Evolutionary conservation across 352 stramenopile genomes (phyloP).

Genomic region (Peronospora belbahrii): DNA sequence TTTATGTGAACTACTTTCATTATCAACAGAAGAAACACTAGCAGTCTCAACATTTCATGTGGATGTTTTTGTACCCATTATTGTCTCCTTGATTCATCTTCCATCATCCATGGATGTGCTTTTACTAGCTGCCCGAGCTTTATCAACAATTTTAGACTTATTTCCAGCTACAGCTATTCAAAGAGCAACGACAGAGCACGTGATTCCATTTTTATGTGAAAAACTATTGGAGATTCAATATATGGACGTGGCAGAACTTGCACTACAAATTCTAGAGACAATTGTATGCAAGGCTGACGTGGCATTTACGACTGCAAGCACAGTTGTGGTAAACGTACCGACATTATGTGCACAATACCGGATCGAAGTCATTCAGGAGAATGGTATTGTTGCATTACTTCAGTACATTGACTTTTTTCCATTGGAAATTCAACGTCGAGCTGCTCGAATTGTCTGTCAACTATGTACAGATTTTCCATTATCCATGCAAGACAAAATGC

Average conservation of each 20-base stretch:
- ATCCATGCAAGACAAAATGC: constrained; percentile 22
- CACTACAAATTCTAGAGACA: constrained; percentile 57
- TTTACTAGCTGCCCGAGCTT: constrained; percentile 43
- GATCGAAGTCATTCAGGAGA: constrained; percentile 39
- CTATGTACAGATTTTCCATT: constrained; percentile 41
- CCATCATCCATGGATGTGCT: constrained; percentile 56
- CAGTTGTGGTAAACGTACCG: neutral
- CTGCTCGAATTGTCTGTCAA: constrained; percentile 41
- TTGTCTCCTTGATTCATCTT: constrained; percentile 34
- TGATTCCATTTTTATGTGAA: constrained; percentile 53
- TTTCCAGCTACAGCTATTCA: constrained; percentile 35
- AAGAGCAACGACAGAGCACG: constrained; percentile 33
- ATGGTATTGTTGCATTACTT: constrained; percentile 57
- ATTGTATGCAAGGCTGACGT: constrained; percentile 34
- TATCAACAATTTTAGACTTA: constrained; percentile 52
- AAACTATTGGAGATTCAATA: constrained; percentile 78
- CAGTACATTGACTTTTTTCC: constrained; percentile 82
- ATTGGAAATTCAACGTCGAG: constrained; percentile 60
- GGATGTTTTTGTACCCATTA: constrained; percentile 42
- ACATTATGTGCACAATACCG: constrained; percentile 31
- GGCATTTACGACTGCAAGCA: neutral
- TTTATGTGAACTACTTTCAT: constrained; percentile 58
- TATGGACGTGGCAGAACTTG: constrained; percentile 72
- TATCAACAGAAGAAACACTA: constrained; percentile 61
- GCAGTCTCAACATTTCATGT: constrained; percentile 56